Conservation (phyloP, 1,284 basidiomycete genomes). For the Kwoniella shivajii region DNA sequence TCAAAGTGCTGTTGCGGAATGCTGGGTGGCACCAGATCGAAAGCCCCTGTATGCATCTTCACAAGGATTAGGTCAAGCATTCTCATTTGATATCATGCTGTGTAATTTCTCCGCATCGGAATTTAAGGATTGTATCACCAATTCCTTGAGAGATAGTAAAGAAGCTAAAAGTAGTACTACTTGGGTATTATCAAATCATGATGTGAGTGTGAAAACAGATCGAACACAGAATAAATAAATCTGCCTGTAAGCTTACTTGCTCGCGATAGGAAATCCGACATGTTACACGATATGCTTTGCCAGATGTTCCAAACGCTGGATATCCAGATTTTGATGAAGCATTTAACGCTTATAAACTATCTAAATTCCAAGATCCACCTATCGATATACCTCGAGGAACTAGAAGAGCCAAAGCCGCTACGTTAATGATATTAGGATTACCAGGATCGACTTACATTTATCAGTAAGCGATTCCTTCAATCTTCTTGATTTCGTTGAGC, state of each 20-base stretch:
- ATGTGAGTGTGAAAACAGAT: conserved; percentile 22
- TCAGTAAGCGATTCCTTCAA: conserved; percentile 27
- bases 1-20: conserved; percentile 46
- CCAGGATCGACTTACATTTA: conserved; percentile 49
- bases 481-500: neutral
- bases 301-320: conserved; percentile 11
- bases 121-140: conserved; percentile 25
- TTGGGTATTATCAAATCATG: conserved; percentile 42
- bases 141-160: conserved; percentile 27
- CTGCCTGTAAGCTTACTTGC: neutral
- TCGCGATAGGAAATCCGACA: conserved; percentile 36
- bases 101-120: conserved; percentile 30
- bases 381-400: conserved; percentile 33
- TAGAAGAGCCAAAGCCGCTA: conserved; percentile 38
- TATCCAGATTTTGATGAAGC: conserved; percentile 13
- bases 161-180: conserved; percentile 35
- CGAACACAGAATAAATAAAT: conserved; percentile 41
- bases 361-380: conserved; percentile 17
- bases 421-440: conserved; percentile 43
- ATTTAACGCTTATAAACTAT: conserved; percentile 9
- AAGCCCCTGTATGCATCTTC: conserved; percentile 43
- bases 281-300: conserved; percentile 41
- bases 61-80: conserved; percentile 44
- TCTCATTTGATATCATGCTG: conserved; percentile 50
- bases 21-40: conserved; percentile 40